phyloP scores from a whole-genome alignment of 2,329 filamentous ascomycete species.

The Fusarium sterilihyphosum region DNA sequence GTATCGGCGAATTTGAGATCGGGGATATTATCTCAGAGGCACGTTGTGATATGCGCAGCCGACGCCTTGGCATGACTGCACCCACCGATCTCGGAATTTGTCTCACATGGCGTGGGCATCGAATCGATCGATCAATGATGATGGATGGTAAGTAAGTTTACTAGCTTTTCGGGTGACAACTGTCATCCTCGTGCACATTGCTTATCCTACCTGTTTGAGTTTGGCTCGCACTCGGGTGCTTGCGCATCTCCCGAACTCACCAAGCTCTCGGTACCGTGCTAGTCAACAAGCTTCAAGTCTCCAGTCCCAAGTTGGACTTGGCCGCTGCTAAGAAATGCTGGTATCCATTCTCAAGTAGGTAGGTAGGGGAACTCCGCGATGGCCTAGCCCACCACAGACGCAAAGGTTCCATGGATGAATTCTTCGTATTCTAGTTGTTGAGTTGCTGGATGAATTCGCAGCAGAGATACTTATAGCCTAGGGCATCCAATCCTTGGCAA shows the following conservation, averaged over 20 bases:
- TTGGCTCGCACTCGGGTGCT: conserved; percentile 20
- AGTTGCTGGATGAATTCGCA: background rate
- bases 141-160: background rate
- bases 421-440: background rate
- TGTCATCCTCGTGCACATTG: conserved; percentile 13
- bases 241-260: conserved; percentile 35
- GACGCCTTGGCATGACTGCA: background rate
- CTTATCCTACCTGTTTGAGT: conserved; percentile 18
- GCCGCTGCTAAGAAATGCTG: conserved; percentile 9
- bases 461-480: background rate
- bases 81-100: conserved; percentile 3
- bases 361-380: background rate
- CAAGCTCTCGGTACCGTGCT: conserved; percentile 17
- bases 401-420: background rate
- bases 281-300: conserved; percentile 3
- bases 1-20: background rate
- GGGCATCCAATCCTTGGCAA: background rate
- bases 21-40: background rate
- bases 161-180: conserved; percentile 6
- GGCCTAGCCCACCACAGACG: background rate
- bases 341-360: background rate
- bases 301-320: conserved; percentile 18
- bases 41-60: background rate
- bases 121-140: background rate
- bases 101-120: background rate